Evolutionary conservation across 2,329 filamentous ascomycete species (phyloP).

Genomic region (Penicillium hordei): DNA sequence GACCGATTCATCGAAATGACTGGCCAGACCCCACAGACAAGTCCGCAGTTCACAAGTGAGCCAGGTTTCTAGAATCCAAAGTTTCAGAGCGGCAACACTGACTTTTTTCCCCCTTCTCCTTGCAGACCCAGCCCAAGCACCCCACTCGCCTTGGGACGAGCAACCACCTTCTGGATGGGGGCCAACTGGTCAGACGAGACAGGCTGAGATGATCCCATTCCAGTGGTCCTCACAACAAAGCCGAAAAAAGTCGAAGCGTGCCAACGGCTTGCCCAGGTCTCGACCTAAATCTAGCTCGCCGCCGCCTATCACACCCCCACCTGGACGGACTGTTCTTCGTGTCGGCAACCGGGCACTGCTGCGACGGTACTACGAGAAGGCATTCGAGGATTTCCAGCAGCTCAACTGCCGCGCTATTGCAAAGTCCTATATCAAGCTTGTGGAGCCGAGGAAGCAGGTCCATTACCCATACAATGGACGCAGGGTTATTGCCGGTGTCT

Average conservation of each 20-base stretch:
- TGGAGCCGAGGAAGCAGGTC: constrained; percentile 50
- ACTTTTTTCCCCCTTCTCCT: not conserved
- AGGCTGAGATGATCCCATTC: constrained; percentile 32
- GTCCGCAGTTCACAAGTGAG: constrained; percentile 30
- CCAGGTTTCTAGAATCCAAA: not conserved
- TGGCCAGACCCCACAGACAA: constrained; percentile 20
- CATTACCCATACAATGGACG: constrained; percentile 50
- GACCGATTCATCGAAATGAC: constrained; percentile 36
- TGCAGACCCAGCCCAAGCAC: constrained; percentile 11
- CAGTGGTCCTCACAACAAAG: constrained; percentile 33
- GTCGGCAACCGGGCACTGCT: constrained; percentile 30
- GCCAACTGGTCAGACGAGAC: constrained; percentile 18
- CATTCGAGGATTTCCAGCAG: constrained; percentile 47
- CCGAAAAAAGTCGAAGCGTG: constrained; percentile 27
- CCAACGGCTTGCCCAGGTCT: constrained; percentile 19
- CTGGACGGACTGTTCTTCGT: constrained; percentile 28
- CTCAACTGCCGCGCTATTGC: constrained; percentile 47
- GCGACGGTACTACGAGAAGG: constrained; percentile 41
- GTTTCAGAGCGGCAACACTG: not conserved
- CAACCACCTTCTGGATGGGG: constrained; percentile 27
- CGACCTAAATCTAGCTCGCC: constrained; percentile 20
- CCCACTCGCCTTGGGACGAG: constrained; percentile 10
- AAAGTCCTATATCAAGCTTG: constrained; percentile 49
- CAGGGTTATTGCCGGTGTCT: constrained; percentile 31
- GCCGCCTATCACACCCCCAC: constrained; percentile 19